Percentiles rank a stretch among this genome's conserved stretches.
Conservation (phyloP, 352 stramenopile genomes). For the Phytophthora vignae region DNA sequence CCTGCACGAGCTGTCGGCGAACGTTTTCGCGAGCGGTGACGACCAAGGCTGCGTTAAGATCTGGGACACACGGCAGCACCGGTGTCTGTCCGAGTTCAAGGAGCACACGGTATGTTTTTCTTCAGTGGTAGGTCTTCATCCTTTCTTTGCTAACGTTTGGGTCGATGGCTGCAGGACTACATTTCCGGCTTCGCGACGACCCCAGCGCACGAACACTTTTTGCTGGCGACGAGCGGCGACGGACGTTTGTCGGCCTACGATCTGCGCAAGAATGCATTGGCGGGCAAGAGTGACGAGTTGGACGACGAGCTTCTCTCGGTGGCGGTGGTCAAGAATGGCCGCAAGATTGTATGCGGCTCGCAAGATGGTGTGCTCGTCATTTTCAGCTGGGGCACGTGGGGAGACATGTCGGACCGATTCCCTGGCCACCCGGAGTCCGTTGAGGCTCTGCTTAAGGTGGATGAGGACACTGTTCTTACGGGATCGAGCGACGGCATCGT, state of each 20-base stretch:
- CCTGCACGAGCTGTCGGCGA: slow-evolving; percentile 73
- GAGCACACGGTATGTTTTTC: slow-evolving; percentile 79
- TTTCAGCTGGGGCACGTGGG: slow-evolving; percentile 96
- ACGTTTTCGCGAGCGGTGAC: slow-evolving; percentile 81
- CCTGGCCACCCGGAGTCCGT: slow-evolving; percentile 95
- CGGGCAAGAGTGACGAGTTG: slow-evolving; percentile 85
- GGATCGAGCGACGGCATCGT: slow-evolving; percentile 97
- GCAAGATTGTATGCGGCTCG: slow-evolving; percentile 95
- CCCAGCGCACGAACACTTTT: slow-evolving; percentile 70
- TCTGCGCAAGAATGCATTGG: slow-evolving; percentile 84
- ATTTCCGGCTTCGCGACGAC: slow-evolving; percentile 94
- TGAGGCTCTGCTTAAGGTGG: slow-evolving; percentile 95
- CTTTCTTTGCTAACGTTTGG: background rate
- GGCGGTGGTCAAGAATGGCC: slow-evolving; percentile 88
- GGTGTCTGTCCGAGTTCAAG: slow-evolving; percentile 91
- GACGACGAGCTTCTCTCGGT: slow-evolving; percentile 84
- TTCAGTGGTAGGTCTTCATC: background rate
- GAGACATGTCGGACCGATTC: slow-evolving; percentile 97
- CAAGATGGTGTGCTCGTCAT: slow-evolving; percentile 95
- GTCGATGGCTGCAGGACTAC: slow-evolving; percentile 78
- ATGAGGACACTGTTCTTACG: slow-evolving; percentile 97
- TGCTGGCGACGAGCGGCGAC: slow-evolving; percentile 93
- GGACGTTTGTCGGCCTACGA: slow-evolving; percentile 93
- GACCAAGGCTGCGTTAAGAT: slow-evolving; percentile 89
- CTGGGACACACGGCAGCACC: slow-evolving; percentile 87